A percentile compares a stretch with the other conserved stretches of the same genome.
phyloP scores from a whole-genome alignment of 331 rosid species.

The Cydonia oblonga region DNA sequence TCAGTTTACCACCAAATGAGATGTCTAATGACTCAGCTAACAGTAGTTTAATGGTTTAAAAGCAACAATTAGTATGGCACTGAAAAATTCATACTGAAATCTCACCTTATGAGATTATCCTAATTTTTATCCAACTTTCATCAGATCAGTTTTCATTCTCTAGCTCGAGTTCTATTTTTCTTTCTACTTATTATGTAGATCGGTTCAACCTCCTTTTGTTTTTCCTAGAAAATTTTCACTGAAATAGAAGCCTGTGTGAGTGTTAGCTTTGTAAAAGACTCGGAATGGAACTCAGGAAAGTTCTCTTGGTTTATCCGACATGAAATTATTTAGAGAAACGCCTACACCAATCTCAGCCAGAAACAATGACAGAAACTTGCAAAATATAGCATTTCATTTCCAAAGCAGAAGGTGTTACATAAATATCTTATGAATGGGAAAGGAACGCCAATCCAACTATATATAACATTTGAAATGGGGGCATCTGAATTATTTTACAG shows the following conservation, averaged over 20 bases:
- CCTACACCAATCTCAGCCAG: background rate
- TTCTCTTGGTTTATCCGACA: background rate
- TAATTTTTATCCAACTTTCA: background rate
- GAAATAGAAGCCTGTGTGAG: background rate
- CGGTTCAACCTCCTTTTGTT: background rate
- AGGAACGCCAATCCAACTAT: background rate
- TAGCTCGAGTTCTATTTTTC: background rate
- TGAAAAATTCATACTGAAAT: background rate
- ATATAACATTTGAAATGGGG: background rate
- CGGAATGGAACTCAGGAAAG: background rate
- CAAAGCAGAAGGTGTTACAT: conserved; percentile 2
- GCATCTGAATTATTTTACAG: conserved; percentile 23
- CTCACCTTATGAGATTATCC: background rate
- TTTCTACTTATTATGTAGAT: background rate
- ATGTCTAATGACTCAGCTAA: background rate
- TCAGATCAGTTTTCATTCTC: background rate
- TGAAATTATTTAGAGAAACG: background rate
- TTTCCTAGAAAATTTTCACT: background rate
- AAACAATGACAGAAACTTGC: background rate
- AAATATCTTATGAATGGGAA: background rate
- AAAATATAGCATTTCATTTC: background rate
- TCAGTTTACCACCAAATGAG: background rate
- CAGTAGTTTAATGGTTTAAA: background rate
- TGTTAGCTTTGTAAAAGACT: background rate
- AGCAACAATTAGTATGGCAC: background rate